Evolutionary conservation across 257 asterid genomes (phyloP), one percentile per base, ranked within the genome.

Genomic region (Galeopsis tetrahit): DNA sequence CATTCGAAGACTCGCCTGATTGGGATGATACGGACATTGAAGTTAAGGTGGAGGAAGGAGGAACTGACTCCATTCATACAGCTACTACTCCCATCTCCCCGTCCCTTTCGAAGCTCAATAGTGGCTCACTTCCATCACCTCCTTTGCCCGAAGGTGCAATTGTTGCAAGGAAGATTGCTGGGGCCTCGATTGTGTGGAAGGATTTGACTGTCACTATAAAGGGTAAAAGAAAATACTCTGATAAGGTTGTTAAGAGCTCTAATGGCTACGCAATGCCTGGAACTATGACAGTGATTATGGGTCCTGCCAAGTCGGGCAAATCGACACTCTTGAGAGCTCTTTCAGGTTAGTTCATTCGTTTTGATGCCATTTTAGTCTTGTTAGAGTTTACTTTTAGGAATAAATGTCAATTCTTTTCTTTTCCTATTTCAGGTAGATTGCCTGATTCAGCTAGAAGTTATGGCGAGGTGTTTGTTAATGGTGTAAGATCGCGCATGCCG

Each of bases 281-380:
- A 35, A 92, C 98, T n/a, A 95, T 95, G 95, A 95, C 99, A 0
- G 99, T 95, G 14, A 92, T 92, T 39, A 95, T 95, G 99, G 99
- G 98, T 58, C 99, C 99, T 11, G 97, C 99, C 40, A 95, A 90
- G 79, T 92, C 99, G 0, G 99, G 99, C 60, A 95, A 95, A 86
- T 95, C 99, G n/a, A 92, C 99, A 1, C 95, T 95, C 69, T 84
- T 95, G 77, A 87, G 96, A 81, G 90, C 99, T 75, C 97, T 95
- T 59, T 86, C 99, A 78, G 99, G 99, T 92, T 75, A 63, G 75
- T 68, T 71, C 68, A 36, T 38, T 74, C 68, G 40, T 38, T 74
- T 75, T 42, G 63, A 31, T 70, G 44, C 57, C 5, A 38, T 21
- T 67, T 61, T 33, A 65, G 36, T 32, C 9, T 60, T 46, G 52